These are phyloP conservation scores for Lipomyces orientalis DNA, from an alignment of 805 yeast genomes.

Conservation along the genomic window DNA sequence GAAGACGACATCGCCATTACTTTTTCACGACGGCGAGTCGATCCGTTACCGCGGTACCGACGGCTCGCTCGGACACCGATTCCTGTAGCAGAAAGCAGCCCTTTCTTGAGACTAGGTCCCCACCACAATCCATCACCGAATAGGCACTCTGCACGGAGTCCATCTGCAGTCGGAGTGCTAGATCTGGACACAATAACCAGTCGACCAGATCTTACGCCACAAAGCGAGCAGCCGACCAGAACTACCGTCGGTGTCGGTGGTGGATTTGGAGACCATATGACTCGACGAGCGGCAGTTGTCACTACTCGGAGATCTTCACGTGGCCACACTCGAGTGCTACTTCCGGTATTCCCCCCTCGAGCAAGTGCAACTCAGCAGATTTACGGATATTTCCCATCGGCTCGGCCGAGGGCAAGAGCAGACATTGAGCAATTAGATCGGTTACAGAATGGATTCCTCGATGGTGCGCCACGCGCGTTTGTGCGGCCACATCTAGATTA, in stretches of 20 bases:
- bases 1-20: background rate
- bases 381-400: background rate
- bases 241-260: constrained; percentile 25
- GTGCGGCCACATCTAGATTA: constrained; percentile 8
- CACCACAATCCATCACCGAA: background rate
- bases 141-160: background rate
- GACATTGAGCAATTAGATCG: background rate
- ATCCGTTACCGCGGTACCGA: background rate
- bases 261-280: constrained; percentile 20
- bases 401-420: background rate
- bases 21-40: background rate
- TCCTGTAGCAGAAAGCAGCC: background rate
- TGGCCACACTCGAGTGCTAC: background rate
- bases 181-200: background rate
- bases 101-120: background rate
- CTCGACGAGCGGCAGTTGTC: constrained; percentile 16
- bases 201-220: background rate
- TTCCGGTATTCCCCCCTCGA: background rate
- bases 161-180: background rate
- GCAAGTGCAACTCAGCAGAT: background rate
- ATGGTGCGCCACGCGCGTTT: background rate
- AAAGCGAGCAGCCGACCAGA: background rate
- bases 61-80: background rate
- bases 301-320: background rate
- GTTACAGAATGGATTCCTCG: background rate